Conservation (phyloP, 192 early-diverging fungal species). For the Coemansia sp. region DNA sequence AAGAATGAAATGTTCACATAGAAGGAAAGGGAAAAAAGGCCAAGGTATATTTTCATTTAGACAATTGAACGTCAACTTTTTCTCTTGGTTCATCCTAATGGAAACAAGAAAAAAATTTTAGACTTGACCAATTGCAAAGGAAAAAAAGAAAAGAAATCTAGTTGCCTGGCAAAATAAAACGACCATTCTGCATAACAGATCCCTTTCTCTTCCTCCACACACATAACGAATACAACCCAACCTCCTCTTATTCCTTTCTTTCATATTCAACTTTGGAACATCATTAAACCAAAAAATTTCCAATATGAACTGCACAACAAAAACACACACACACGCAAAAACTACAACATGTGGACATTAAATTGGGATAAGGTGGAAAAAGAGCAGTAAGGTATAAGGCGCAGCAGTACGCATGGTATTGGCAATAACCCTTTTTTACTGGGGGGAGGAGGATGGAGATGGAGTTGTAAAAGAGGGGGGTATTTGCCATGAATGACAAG, state of each 20-base stretch:
- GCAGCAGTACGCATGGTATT: constrained; percentile 5
- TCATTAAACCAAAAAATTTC: background rate
- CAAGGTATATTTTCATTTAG: background rate
- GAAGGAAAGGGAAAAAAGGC: background rate
- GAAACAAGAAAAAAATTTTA: background rate
- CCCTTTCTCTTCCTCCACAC: background rate
- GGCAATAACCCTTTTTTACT: background rate
- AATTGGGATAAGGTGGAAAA: background rate
- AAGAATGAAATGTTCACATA: constrained; percentile 3
- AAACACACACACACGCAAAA: too few relatives aligned
- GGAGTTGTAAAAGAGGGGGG: too few relatives aligned
- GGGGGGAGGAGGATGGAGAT: background rate
- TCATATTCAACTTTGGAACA: background rate
- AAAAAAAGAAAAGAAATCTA: background rate
- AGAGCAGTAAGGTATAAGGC: constrained; percentile 2
- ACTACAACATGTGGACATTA: constrained; percentile 3
- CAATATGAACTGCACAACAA: constrained; percentile 1
- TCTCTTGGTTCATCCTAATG: too few relatives aligned
- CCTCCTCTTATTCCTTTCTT: background rate
- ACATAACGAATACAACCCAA: too few relatives aligned
- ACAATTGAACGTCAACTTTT: background rate
- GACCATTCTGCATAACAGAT: constrained; percentile 9
- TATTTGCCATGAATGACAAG: background rate
- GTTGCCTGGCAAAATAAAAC: background rate
- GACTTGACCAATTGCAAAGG: constrained; percentile 1